These are phyloP conservation scores for Kluyveromyces sp. DNA, from an alignment of 1,139 yeast genomes.

Conservation along the genomic window DNA sequence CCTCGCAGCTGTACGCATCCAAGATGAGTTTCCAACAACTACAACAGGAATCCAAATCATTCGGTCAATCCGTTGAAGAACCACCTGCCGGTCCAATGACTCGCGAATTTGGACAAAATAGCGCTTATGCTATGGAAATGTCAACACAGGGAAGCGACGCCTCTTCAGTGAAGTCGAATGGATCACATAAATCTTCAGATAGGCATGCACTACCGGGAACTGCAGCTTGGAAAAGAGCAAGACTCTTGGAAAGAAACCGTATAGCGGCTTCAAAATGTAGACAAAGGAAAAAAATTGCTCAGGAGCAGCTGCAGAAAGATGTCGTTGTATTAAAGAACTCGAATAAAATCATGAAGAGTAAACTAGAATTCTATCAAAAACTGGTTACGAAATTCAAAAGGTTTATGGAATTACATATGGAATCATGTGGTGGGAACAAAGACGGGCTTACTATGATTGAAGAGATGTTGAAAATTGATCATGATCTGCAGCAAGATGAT, in stretches of 20 bases:
- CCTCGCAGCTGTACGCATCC: background rate
- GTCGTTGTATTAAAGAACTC: conserved; percentile 42
- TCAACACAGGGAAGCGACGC: conserved; percentile 3
- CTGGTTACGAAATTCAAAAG: conserved; percentile 27
- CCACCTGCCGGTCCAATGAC: background rate
- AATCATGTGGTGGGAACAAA: conserved; percentile 14
- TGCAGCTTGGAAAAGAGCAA: conserved; percentile 68
- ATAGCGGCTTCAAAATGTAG: conserved; percentile 74
- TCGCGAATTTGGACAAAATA: background rate
- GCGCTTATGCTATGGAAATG: background rate
- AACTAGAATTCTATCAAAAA: conserved; percentile 32
- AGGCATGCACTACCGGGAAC: conserved; percentile 68
- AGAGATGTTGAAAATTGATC: conserved; percentile 29
- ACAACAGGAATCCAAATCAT: background rate
- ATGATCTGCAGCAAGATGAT: conserved; percentile 25
- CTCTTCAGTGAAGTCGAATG: conserved; percentile 21
- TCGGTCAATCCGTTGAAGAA: background rate
- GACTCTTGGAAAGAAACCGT: conserved; percentile 60
- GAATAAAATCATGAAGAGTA: conserved; percentile 36
- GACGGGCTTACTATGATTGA: conserved; percentile 27
- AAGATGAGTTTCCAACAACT: conserved; percentile 2
- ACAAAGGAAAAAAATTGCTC: conserved; percentile 67
- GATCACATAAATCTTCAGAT: conserved; percentile 1
- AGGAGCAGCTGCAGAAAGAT: conserved; percentile 53
- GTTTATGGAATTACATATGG: conserved; percentile 26